phyloP scores from a whole-genome alignment of 306 rosid genomes.

The Medicago ruthenica region DNA sequence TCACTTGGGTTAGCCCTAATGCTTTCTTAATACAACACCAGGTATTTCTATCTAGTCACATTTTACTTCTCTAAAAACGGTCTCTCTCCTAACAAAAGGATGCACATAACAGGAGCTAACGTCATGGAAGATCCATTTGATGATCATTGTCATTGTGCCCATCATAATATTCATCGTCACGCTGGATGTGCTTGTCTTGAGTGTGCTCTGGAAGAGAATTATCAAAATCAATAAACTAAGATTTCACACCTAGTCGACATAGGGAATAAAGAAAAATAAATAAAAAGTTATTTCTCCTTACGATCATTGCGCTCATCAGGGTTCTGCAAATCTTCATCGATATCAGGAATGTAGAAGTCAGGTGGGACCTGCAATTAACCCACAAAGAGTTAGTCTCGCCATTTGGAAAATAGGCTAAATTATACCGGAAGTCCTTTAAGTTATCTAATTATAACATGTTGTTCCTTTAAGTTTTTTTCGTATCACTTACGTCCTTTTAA shows the following conservation, averaged over 20 bases:
- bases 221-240: conserved; percentile 28
- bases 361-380: conserved; percentile 81
- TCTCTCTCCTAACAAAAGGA: conserved; percentile 4
- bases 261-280: conserved; percentile 2
- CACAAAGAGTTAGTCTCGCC: conserved; percentile 35
- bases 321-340: conserved; percentile 90
- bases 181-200: conserved; percentile 92
- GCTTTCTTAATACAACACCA: conserved; percentile 9
- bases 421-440: too few relatives aligned
- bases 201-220: conserved; percentile 70
- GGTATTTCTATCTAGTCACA: conserved; percentile 39
- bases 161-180: conserved; percentile 88
- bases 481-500: too few relatives aligned
- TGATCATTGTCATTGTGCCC: conserved; percentile 93
- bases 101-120: conserved; percentile 9
- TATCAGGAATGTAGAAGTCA: conserved; percentile 91
- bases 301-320: conserved; percentile 96
- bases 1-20: not conserved
- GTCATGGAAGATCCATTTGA: conserved; percentile 70
- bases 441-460: too few relatives aligned
- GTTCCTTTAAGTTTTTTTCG: too few relatives aligned
- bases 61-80: conserved; percentile 30
- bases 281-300: conserved; percentile 50
- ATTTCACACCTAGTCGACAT: conserved; percentile 1
- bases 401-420: not conserved